Evolutionary conservation across 805 yeast species (phyloP), one percentile per base, ranked within the genome.

Genomic region (Metschnikowia amazonensis): DNA sequence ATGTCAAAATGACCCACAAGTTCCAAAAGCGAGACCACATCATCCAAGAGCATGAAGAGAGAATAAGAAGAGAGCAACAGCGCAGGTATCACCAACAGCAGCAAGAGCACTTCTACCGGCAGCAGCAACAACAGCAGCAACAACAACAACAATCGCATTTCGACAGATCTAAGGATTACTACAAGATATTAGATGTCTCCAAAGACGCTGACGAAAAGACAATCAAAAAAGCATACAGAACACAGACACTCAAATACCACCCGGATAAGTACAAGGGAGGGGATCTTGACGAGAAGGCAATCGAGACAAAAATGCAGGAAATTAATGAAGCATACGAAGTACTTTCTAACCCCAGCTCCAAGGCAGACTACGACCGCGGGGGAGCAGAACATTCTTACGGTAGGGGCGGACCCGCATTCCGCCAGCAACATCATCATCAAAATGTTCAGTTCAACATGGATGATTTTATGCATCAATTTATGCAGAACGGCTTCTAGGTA

Each of bases 281-380:
- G 29, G 87, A 83, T 31, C 62, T 84, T 48, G 72, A 82, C 7
- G 75, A 79, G 24, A 87, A 82, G 27, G 77, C 84, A 47, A 84
- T 85, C 30, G 96, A 89, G 64, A 71, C 71, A 41, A 87, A 86
- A 57, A 94, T 92, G 90, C 89, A 95, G 39, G 90, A 84, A 45
- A 86, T 92, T 51, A 94, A 92, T 64, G 88, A 86, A 60, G 98
- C 98, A 0, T 89, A 94, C 64, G 97, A 89, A 60, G 82, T 84
- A 2, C 71, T 92, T 30, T 78, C 89, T 8, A 81, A 86, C 53
- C 78, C 79, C 1, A 85, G 81, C 36, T 68, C 77, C 48, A 76
- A 82, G 48, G 76, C 70, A 36, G 76, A 81, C 38, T 92, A 86
- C 58, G 96, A 90, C 60, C 52, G 69, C 21, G 83, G 82, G 13